Evolutionary conservation across 192 early-diverging fungal genomes (phyloP).

Genomic region (Kickxella alabastrina): DNA sequence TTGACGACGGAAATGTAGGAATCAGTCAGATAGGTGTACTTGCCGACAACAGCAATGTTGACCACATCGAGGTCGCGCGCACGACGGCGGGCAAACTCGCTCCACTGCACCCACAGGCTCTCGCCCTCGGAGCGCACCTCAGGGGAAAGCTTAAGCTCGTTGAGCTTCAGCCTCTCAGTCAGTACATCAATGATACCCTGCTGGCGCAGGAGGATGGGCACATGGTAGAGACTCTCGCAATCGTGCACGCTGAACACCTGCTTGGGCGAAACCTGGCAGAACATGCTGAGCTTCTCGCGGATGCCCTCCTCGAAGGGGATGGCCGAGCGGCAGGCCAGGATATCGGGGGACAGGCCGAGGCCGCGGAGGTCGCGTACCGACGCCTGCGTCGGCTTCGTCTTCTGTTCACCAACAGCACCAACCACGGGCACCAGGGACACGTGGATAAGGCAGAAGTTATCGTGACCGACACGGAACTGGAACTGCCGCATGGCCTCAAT

Average conservation of each 20-base stretch:
- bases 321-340: conserved; percentile 93
- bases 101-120: conserved; percentile 81
- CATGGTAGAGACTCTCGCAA: conserved; percentile 94
- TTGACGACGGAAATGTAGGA: conserved; percentile 97
- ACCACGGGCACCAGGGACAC: conserved; percentile 97
- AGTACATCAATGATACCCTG: conserved; percentile 85
- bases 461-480: conserved; percentile 98
- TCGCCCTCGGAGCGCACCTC: conserved; percentile 57
- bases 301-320: conserved; percentile 82
- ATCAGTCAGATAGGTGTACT: conserved; percentile 95
- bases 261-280: conserved; percentile 93
- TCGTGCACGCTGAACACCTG: conserved; percentile 95
- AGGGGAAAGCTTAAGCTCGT: conserved; percentile 53
- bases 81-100: conserved; percentile 67
- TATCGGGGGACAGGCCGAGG: conserved; percentile 89
- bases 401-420: conserved; percentile 97
- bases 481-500: conserved; percentile 99
- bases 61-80: conserved; percentile 77
- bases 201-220: conserved; percentile 84
- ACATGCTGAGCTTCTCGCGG: conserved; percentile 94
- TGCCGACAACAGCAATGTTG: conserved; percentile 90
- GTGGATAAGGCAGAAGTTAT: conserved; percentile 97
- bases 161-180: conserved; percentile 72
- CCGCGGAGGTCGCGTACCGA: conserved; percentile 92
- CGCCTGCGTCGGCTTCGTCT: conserved; percentile 99